These are phyloP conservation scores for Eutrema salsugineum DNA, from an alignment of 441 rosid genomes.

Conservation along the genomic window DNA sequence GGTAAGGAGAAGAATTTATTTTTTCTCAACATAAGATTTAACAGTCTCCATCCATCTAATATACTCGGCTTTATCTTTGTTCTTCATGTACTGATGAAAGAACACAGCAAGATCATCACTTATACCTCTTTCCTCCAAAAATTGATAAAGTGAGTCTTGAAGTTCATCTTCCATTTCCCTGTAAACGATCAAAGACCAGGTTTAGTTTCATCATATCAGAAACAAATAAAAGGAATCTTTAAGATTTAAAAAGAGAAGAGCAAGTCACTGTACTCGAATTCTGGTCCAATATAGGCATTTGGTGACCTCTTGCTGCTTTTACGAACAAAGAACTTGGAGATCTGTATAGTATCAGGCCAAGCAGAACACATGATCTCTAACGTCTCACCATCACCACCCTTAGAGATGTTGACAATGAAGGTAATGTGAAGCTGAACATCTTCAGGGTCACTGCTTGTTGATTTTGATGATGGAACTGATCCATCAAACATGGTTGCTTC, in stretches of 20 bases:
- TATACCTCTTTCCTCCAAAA: slow-evolving; percentile 70
- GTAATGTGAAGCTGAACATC: slow-evolving; percentile 60
- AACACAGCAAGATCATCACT: slow-evolving; percentile 63
- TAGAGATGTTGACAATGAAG: slow-evolving; percentile 60
- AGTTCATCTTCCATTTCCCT: slow-evolving; percentile 84
- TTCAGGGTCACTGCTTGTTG: slow-evolving; percentile 27
- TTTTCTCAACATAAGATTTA: slow-evolving; percentile 59
- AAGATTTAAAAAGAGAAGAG: not conserved
- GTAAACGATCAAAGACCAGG: slow-evolving; percentile 21
- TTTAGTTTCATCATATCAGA: not conserved
- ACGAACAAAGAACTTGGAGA: slow-evolving; percentile 52
- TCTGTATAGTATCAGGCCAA: slow-evolving; percentile 70
- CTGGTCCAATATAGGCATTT: slow-evolving; percentile 57
- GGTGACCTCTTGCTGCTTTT: slow-evolving; percentile 26
- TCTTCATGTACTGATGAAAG: slow-evolving; percentile 73
- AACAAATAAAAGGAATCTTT: not conserved
- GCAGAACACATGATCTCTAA: slow-evolving; percentile 78
- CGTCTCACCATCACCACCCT: slow-evolving; percentile 46
- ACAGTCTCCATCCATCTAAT: slow-evolving; percentile 70
- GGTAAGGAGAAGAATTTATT: slow-evolving; percentile 15
- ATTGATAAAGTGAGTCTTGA: slow-evolving; percentile 58
- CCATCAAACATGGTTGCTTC: slow-evolving; percentile 92
- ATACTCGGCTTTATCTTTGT: slow-evolving; percentile 62
- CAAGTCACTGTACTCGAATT: slow-evolving; percentile 50
- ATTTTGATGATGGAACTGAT: slow-evolving; percentile 45